These are phyloP conservation scores for Globisporangium okanoganense DNA, from an alignment of 352 stramenopile species.

Conservation along the genomic window DNA sequence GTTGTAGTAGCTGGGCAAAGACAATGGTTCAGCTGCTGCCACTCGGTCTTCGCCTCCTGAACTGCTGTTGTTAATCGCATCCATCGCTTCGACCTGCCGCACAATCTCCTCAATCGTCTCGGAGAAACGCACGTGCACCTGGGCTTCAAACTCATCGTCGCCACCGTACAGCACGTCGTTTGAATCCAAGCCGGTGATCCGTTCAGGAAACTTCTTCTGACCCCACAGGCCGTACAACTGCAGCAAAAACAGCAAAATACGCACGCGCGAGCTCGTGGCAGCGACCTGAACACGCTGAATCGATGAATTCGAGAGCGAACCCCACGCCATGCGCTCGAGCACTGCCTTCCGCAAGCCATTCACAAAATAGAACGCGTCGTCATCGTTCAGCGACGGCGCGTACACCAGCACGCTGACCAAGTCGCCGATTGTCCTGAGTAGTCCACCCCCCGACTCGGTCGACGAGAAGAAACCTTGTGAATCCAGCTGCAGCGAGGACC, in stretches of 20 bases:
- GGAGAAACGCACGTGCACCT: conserved; percentile 48
- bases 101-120: conserved; percentile 45
- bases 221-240: conserved; percentile 66
- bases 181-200: conserved; percentile 56
- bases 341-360: conserved; percentile 68
- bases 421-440: conserved; percentile 32
- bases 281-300: conserved; percentile 9
- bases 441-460: conserved; percentile 1
- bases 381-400: conserved; percentile 66
- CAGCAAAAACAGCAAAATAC: conserved; percentile 34
- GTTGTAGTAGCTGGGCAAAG: background rate
- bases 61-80: background rate
- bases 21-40: too few species aligned
- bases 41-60: background rate
- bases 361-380: conserved; percentile 88
- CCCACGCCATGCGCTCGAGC: conserved; percentile 46
- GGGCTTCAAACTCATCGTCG: conserved; percentile 40
- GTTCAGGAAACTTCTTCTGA: conserved; percentile 33
- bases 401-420: conserved; percentile 74
- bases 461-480: background rate
- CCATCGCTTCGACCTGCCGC: conserved; percentile 42
- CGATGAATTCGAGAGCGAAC: background rate
- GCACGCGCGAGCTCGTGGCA: conserved; percentile 25
- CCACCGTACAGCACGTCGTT: conserved; percentile 86
- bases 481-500: background rate